Percentiles rank a stretch among this genome's conserved stretches.
Evolutionary conservation across 495 filamentous ascomycete genomes (phyloP).

Genomic region (Penicillium herquei): DNA sequence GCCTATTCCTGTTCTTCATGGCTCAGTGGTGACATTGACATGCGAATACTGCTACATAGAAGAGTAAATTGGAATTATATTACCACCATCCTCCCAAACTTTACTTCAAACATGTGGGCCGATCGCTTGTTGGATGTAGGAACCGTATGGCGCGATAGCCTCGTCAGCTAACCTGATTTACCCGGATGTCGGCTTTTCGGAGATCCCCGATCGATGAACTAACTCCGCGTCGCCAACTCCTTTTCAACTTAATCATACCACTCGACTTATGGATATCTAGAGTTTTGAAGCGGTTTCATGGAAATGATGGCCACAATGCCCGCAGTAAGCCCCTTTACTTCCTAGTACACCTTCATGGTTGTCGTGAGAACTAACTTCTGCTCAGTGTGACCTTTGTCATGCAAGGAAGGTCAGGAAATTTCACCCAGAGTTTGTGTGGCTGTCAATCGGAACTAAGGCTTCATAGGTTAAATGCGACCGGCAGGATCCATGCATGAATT

Average conservation of each 20-base stretch:
- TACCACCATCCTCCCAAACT: background rate
- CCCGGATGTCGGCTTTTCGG: conserved; percentile 21
- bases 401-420: conserved; percentile 23
- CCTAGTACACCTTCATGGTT: background rate
- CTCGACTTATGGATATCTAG: background rate
- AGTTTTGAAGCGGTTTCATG: background rate
- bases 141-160: too few species aligned
- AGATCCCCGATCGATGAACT: conserved; percentile 5
- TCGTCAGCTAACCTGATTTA: background rate
- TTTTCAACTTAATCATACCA: background rate
- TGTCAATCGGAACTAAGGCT: background rate
- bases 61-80: background rate
- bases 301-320: conserved; percentile 12
- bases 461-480: conserved; percentile 33
- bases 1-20: conserved; percentile 22
- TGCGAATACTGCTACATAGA: conserved; percentile 24
- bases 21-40: conserved; percentile 13
- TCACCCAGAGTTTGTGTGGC: background rate
- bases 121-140: too few species aligned
- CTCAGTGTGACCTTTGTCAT: conserved; percentile 31
- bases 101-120: background rate
- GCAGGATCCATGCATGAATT: conserved; percentile 27
- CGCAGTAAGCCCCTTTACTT: conserved; percentile 14
- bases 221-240: too few species aligned
- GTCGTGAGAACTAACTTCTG: background rate